These are phyloP conservation scores for Leavenworthia alabamica DNA, from an alignment of 345 rosid genomes.

Conservation along the genomic window DNA sequence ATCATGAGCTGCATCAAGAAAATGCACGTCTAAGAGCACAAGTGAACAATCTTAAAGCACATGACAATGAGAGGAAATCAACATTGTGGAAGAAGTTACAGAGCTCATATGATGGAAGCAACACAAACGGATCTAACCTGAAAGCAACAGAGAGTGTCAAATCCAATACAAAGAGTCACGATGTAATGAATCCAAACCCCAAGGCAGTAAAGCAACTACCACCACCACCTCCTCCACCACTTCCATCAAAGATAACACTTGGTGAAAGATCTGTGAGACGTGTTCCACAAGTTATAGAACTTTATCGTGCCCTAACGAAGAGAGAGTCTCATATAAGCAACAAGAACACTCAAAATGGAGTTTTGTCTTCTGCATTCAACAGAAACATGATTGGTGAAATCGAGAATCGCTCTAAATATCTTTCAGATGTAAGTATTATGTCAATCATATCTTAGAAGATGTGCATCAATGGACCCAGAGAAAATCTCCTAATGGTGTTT, in stretches of 20 bases:
- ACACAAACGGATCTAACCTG: slow-evolving; percentile 34
- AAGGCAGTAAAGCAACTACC: slow-evolving; percentile 45
- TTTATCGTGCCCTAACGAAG: slow-evolving; percentile 73
- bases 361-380: slow-evolving; percentile 37
- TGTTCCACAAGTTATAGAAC: slow-evolving; percentile 71
- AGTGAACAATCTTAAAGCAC: slow-evolving; percentile 62
- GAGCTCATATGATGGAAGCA: slow-evolving; percentile 39
- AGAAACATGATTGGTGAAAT: slow-evolving; percentile 93
- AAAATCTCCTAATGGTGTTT: slow-evolving; percentile 5
- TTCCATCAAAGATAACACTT: slow-evolving; percentile 43
- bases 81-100: slow-evolving; percentile 89
- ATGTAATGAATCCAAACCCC: slow-evolving; percentile 35
- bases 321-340: slow-evolving; percentile 50
- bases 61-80: slow-evolving; percentile 79
- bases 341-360: slow-evolving; percentile 36
- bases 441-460: not conserved
- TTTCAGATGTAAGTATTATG: slow-evolving; percentile 68
- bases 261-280: slow-evolving; percentile 63
- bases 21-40: slow-evolving; percentile 60
- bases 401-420: slow-evolving; percentile 82
- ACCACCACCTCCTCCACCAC: slow-evolving; percentile 75
- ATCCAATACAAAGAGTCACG: slow-evolving; percentile 29
- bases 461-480: not conserved
- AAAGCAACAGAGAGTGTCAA: slow-evolving; percentile 41
- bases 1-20: slow-evolving; percentile 65